Conservation (phyloP, 345 rosid species). For the Boechera stricta region DNA sequence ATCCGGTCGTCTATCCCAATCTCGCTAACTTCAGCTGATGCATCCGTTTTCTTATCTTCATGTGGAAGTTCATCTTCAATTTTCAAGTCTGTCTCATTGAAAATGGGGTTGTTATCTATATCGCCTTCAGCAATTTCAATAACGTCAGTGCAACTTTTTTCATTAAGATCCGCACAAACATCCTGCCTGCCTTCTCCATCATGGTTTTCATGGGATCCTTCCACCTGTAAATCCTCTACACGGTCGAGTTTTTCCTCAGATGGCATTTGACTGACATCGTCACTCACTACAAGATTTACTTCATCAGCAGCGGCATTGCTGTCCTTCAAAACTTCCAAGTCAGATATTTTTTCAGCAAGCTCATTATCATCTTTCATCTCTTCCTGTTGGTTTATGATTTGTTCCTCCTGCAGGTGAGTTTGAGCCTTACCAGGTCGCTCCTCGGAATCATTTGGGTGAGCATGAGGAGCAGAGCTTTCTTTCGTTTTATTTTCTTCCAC, state of each 20-base stretch:
- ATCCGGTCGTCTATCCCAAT: conserved; percentile 38
- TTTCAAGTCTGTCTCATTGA: conserved; percentile 47
- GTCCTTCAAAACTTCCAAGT: conserved; percentile 55
- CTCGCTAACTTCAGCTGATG: conserved; percentile 45
- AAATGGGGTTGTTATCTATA: conserved; percentile 36
- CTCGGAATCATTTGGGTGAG: conserved; percentile 15
- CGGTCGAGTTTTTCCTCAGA: conserved; percentile 39
- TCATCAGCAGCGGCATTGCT: conserved; percentile 52
- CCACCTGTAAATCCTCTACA: conserved; percentile 44
- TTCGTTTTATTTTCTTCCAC: conserved; percentile 51
- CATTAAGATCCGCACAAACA: conserved; percentile 43
- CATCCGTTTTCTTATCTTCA: conserved; percentile 53
- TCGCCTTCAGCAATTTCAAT: conserved; percentile 47
- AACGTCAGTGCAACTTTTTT: conserved; percentile 35
- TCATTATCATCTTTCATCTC: conserved; percentile 47
- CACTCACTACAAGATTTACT: conserved; percentile 41
- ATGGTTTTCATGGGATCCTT: conserved; percentile 39
- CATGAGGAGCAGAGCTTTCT: conserved; percentile 41
- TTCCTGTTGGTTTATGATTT: conserved; percentile 25
- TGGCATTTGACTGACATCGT: conserved; percentile 41
- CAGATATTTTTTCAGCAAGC: conserved; percentile 49
- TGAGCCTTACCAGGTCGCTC: conserved; percentile 37
- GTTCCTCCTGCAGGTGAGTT: conserved; percentile 26
- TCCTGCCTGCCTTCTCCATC: conserved; percentile 43
- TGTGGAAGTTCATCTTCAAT: conserved; percentile 43